Base-by-base conservation (phyloP, 2,329 filamentous ascomycete species). In the Neonectria faginata region DNA sequence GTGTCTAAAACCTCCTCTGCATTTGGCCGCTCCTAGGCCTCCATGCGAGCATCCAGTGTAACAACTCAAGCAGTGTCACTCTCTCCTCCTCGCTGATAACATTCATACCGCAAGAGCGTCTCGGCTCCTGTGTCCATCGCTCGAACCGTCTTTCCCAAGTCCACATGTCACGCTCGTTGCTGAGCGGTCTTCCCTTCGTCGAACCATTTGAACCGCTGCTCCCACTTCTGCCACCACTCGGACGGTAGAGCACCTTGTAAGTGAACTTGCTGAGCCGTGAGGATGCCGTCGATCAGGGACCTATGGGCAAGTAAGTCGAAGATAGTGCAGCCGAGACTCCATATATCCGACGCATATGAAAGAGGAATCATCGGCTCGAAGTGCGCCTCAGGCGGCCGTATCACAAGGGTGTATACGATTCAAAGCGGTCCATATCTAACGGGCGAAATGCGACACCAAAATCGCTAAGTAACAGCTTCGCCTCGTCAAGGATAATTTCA, bases 241-340 rank as follows among this genome's bases (percentile, higher is more conserved):
- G 57, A 20, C 2, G 70, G 72, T 20, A 67, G 22, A 11, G 33
- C 25, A 7, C 71, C 70, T 5, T 69, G 67, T 6, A 67, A 12
- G 12, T 73, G 42, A 6, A 73, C 66, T 31, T 74, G 67, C 31
- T 36, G 33, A 6, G 64, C 50, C n/a, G n/a, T 52, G n/a, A 70
- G 25, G 2, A 60, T 53, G 2, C 64, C 67, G 33, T 71, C 66
- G 14, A 75, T 65, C 2, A 75, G 60, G 1, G 71, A 64, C 8
- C 67, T 59, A 14, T 64, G 59, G 6, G 69, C 75, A 11, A 82
- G 68, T 12, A 82, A 72, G 36, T 64, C 65, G 70, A 75, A 82
- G 29, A 81, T 78, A 0, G 74, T 58, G 57, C 76, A 81, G 0
- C 73, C 75, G 4, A 82, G 74, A n/a, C 75, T 78, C 80, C 79